Evolutionary conservation across 495 filamentous ascomycete species (phyloP).

Genomic region (Astrothelium macrocarpum): DNA sequence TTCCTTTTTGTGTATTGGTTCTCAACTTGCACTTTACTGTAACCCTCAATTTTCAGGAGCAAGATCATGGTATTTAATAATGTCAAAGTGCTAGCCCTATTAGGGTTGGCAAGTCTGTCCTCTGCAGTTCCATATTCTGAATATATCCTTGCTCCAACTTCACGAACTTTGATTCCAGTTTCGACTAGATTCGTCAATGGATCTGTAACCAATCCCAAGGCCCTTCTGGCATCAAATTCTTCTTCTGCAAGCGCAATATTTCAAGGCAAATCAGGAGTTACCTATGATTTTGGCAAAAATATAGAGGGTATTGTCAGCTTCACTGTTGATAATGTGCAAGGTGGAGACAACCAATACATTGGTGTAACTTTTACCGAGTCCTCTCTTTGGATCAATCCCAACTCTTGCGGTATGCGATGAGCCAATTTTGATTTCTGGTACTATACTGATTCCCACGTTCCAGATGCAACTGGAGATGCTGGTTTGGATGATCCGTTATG

Average conservation of each 20-base stretch:
- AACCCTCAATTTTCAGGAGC: too few relatives aligned
- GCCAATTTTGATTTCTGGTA: neutral
- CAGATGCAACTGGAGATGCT: conserved; percentile 37
- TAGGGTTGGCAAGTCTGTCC: neutral
- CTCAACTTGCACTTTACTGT: too few relatives aligned
- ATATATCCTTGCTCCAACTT: conserved; percentile 38
- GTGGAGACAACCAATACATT: conserved; percentile 29
- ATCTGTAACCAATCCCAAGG: conserved; percentile 28
- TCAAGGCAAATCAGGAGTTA: conserved; percentile 31
- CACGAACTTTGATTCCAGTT: conserved; percentile 28
- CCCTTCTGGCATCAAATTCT: conserved; percentile 18
- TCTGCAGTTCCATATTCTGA: conserved; percentile 20
- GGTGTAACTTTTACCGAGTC: conserved; percentile 39
- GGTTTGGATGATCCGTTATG: conserved; percentile 36
- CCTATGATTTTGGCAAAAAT: conserved; percentile 40
- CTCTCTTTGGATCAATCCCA: conserved; percentile 35
- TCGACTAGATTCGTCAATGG: conserved; percentile 34
- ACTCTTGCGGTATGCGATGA: conserved; percentile 17
- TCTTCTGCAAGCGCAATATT: conserved; percentile 27
- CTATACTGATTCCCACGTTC: neutral
- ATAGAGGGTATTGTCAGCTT: conserved; percentile 37
- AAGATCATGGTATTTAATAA: neutral
- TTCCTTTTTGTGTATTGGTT: too few relatives aligned
- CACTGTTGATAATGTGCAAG: conserved; percentile 23
- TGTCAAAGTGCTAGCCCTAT: neutral